Conservation (phyloP, 2,329 filamentous ascomycete genomes). For the Cyclaneusma minus region DNA sequence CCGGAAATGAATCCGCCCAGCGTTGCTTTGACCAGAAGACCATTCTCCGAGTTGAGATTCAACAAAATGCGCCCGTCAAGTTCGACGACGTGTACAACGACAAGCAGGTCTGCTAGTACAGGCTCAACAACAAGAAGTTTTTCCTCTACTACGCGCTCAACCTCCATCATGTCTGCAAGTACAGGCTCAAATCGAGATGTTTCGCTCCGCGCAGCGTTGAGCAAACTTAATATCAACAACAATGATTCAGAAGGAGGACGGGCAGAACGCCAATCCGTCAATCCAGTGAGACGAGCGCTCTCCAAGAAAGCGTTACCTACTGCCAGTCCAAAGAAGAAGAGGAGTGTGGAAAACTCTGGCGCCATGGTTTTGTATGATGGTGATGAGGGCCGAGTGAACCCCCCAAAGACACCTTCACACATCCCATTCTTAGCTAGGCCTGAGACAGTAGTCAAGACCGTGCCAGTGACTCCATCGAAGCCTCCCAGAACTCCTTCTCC, state of each 20-base stretch:
- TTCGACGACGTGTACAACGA: constrained; percentile 12
- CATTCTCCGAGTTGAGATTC: constrained; percentile 6
- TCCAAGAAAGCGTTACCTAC: constrained; percentile 2
- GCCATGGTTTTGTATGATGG: background rate
- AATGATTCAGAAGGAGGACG: constrained; percentile 7
- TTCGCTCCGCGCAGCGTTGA: constrained; percentile 22
- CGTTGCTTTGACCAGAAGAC: constrained; percentile 10
- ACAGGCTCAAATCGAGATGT: constrained; percentile 15
- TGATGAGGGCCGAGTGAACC: constrained; percentile 8
- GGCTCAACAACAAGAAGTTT: constrained; percentile 12
- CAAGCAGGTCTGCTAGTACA: constrained; percentile 11
- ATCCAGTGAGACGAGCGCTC: constrained; percentile 3
- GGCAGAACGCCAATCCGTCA: constrained; percentile 8
- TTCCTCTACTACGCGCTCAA: constrained; percentile 2
- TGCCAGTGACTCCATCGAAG: constrained; percentile 21
- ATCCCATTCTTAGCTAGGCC: constrained; percentile 17
- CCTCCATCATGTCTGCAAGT: constrained; percentile 16
- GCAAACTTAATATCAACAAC: constrained; percentile 16
- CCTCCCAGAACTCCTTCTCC: constrained; percentile 25
- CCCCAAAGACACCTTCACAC: constrained; percentile 18
- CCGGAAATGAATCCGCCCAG: constrained; percentile 18
- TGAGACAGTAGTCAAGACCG: constrained; percentile 8
- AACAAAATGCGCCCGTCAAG: constrained; percentile 4
- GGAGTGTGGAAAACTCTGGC: background rate
- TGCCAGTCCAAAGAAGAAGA: background rate